Base-by-base conservation (phyloP, 805 yeast genomes). In the Kluyveromyces wickerhamii region DNA sequence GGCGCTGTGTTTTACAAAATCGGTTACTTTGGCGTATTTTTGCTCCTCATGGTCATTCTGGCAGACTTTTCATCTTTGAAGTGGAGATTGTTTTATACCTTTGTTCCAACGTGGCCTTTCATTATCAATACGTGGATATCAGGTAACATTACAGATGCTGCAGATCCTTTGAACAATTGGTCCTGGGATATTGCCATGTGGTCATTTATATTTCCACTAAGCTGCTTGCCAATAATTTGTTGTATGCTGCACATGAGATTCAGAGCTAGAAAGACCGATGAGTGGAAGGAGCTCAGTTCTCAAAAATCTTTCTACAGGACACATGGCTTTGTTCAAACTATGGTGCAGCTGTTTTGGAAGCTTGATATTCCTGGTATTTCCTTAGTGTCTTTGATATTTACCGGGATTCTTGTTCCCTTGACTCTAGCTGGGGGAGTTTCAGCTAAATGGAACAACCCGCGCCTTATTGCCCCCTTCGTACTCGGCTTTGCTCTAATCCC, bases 51-150 rank as follows among this genome's bases (percentile, higher is more conserved):
- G 44, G 59, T 81, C 24, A 62, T 80, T 27, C 53, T 75, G 40
- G 76, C 84, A 2, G 94, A 82, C 56, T 65, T 74, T 49, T 77
- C 88, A 7, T 65, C 69, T 41, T 64, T 81, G 48, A 78, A 73
- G 52, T 78, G 86, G 81, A 74, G 92, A 63, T 66, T 81, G 46
- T 64, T 73, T 29, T 71, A 67, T 45, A 72, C 80, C 23, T 74
- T 77, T 44, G 61, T 77, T 24, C 85, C 88, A 17, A 73, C 85
- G 3, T 64, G 75, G 48, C 89, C 89, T 2, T 78, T 69, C 47
- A 72, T 82, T 47, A 76, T 83, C 57, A 82, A 79, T 58, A 77
- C 88, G 11, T 83, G 92, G 92, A 67, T 80, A 37, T 59, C 77
- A 19, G 89, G 86, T 50, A 63, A 76, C 46, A 63, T 82, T 31